Evolutionary conservation across 345 rosid species (phyloP), one percentile per base, ranked within the genome.

Genomic region (Euphorbia peplus): DNA sequence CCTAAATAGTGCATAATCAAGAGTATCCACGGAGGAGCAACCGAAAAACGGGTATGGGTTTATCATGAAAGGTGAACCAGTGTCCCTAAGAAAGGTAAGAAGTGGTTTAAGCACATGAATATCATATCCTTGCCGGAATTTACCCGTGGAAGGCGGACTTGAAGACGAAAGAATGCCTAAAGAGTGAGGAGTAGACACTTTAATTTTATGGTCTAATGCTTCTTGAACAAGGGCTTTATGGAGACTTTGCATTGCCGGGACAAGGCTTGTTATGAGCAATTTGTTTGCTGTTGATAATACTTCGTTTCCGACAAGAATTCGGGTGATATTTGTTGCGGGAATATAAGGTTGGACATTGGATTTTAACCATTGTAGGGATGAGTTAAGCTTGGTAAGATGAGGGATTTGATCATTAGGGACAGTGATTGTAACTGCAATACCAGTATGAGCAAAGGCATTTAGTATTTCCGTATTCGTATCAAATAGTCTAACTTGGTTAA

Each of bases 21-120:
- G 87, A 1, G 95, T 93, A 2, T 85, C 86, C 0, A 61, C 21
- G 3, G 80, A 78, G 79, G 79, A 78, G 78, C 70, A 85, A 24
- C 95, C 98, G 64, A 93, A 89, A 70, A 85, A 93, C 4, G 98
- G 98, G 73, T 91, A 91, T 0, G 97, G 89, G 73, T 91, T 93
- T 19, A 93, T 85, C 75, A 89, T 64, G 80, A 93, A 89, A 50
- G 97, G 90, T 0, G 96, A 91, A 57, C 66, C 35, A 1, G 90
- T 88, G 5, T 84, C 75, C 19, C 83, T 76, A 50, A 78, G 95
- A 78, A 93, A 89, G 81, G 83, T 81, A n/a, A 91, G 89, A 70
- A 91, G 68, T 13, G 97, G 98, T 63, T 84, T 84, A 6, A 89
- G 78, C 1, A 93, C 87, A 46, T 77, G 90, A 0, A 59, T 60